Base-by-base conservation (phyloP, 768 basidiomycete species). In the Phlebiopsis flavidoalba region DNA sequence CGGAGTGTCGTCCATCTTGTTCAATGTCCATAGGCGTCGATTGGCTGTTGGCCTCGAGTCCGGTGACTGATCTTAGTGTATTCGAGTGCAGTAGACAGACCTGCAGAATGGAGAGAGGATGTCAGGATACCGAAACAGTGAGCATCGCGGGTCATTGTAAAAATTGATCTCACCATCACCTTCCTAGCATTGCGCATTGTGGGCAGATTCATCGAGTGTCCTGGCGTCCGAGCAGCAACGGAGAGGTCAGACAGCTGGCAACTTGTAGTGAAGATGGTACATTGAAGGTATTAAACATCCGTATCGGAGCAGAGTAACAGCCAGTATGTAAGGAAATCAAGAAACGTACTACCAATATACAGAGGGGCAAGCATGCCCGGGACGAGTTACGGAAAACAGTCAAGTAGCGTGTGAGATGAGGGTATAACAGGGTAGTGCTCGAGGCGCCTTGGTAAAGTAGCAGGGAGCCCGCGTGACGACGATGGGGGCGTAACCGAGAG, bases 231-330 rank as follows among this genome's bases (percentile, higher is more conserved):
- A 15, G 33, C 71, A 71, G 14, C 66, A 63, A 7, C 64, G 67
- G 57, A 12, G 66, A 64, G 53, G 64, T 61, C 58, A 75, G 73
- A 59, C 79, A 84, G 61, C 80, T 98, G 56, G 95, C 93, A 36
- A 93, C 87, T 60, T 93, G 93, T 68, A 91, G 92, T 73, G 93
- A 96, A 77, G 95, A 98, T 80, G 87, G 91, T 78, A 90, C 89
- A 79, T 77, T 95, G 74, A 89, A 86, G 73, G 80, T 96, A 76
- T 76, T 86, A 73, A 78, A 78, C 69, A 77, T 92, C 76, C 83
- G 80, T 64, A 66, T 77, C 68, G 72, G 74, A 76, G 76, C 73
- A 72, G 72, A 78, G 65, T 78, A 79, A 77, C 75, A 75, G 61
- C 50, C 57, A 53, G 33, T 53, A 62, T 43, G 40, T 43, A 43